Evolutionary conservation across 257 asterid species (phyloP).

Genomic region (Plantago major): DNA sequence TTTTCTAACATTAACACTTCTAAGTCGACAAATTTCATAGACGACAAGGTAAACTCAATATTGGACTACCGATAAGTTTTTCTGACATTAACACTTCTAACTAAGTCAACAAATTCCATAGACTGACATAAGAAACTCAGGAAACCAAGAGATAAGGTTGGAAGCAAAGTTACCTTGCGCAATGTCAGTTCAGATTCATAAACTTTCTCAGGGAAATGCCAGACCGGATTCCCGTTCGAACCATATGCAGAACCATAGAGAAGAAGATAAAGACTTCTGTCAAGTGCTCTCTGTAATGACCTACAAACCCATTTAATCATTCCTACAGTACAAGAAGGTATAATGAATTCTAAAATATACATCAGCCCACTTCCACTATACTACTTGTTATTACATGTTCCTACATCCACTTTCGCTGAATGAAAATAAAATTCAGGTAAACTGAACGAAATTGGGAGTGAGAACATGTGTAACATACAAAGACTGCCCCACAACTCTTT

Average conservation of each 20-base stretch:
- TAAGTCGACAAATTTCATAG: slow-evolving; percentile 8
- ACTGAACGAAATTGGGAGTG: not conserved
- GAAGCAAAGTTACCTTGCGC: slow-evolving; percentile 53
- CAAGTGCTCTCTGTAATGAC: slow-evolving; percentile 88
- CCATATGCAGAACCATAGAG: slow-evolving; percentile 49
- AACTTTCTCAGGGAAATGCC: slow-evolving; percentile 95
- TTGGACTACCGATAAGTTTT: slow-evolving; percentile 14
- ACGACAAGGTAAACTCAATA: not conserved
- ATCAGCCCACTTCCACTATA: not conserved
- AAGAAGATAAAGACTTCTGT: slow-evolving; percentile 87
- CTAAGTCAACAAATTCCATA: slow-evolving; percentile 9
- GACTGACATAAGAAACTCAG: not conserved
- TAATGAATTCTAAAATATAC: not conserved
- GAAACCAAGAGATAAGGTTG: slow-evolving; percentile 4
- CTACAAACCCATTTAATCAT: slow-evolving; percentile 31
- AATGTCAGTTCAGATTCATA: slow-evolving; percentile 68
- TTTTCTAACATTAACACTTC: slow-evolving; percentile 6
- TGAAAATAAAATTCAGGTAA: not conserved
- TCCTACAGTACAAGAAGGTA: not conserved
- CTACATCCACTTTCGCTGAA: not conserved
- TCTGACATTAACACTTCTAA: slow-evolving; percentile 7
- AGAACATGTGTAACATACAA: slow-evolving; percentile 3
- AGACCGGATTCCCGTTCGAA: slow-evolving; percentile 51
- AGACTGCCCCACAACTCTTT: not conserved
- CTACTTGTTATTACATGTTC: not conserved